Conservation (phyloP, 2,329 filamentous ascomycete species). For the Pestalotiopsis sp. region DNA sequence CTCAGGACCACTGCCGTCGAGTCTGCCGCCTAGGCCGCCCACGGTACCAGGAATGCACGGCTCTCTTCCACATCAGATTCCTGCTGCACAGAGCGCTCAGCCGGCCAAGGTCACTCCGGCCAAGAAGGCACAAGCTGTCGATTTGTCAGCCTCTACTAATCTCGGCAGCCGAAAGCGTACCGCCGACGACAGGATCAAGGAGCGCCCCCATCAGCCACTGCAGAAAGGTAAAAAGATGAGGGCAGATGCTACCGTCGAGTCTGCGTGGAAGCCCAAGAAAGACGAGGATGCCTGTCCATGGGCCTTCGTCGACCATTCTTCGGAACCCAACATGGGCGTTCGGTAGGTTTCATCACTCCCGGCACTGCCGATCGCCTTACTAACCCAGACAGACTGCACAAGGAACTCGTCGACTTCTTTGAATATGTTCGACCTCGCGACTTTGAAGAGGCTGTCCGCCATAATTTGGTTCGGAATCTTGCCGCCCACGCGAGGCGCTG, state of each 20-base stretch:
- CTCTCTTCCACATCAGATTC: neutral
- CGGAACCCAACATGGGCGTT: constrained; percentile 53
- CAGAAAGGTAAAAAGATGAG: constrained; percentile 55
- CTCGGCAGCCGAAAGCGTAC: constrained; percentile 76
- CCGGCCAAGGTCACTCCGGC: constrained; percentile 1
- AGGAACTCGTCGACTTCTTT: constrained; percentile 89
- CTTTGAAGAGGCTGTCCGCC: constrained; percentile 77
- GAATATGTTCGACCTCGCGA: constrained; percentile 76
- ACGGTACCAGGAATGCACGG: neutral
- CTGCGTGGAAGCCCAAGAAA: constrained; percentile 52
- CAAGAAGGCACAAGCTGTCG: constrained; percentile 24
- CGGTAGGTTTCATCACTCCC: constrained; percentile 47
- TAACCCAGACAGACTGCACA: constrained; percentile 67
- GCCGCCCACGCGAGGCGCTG: constrained; percentile 57
- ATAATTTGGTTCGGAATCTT: constrained; percentile 72
- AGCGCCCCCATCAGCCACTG: constrained; percentile 51
- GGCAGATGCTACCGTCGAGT: constrained; percentile 50
- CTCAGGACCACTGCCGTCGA: constrained; percentile 20
- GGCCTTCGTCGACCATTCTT: constrained; percentile 57
- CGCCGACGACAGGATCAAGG: constrained; percentile 67
- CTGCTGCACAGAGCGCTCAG: neutral
- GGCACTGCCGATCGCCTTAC: neutral
- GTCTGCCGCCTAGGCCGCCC: constrained; percentile 3
- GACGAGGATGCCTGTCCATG: constrained; percentile 62
- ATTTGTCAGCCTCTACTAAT: constrained; percentile 43